Evolutionary conservation across 2,329 filamentous ascomycete genomes (phyloP), one percentile per base, ranked within the genome.

Genomic region (Septoria petroselini): DNA sequence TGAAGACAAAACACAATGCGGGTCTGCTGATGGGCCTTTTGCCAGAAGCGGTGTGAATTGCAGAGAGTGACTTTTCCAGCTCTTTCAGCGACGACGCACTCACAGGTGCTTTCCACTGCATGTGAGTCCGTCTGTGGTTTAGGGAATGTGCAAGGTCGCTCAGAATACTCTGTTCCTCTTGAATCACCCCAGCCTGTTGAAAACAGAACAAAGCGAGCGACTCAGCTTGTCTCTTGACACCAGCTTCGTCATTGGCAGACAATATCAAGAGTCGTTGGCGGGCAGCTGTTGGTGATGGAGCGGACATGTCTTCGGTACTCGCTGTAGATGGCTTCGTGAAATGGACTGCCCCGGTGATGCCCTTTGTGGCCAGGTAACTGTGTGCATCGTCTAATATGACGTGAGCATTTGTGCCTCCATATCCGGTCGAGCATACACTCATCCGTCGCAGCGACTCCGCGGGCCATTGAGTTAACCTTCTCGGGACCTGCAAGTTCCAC

Each of bases 401-500:
- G 30, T 51, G 48, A 6, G 42, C 48, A 27, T 46, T 64, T 9
- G 60, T 50, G 9, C 62, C 62, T 3, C 61, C 60, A 14, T 18
- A 18, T 2, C 62, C 62, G 19, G 63, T 63, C 8, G 49, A 57
- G 27, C 61, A 62, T 25, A 58, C 31, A 23, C 48, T 44, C 8
- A 41, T 38, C 23, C 52, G 48, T 33, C 40, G 25, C 7, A 31
- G n/a, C 12, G 15, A 14, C 7, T 31, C 18, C 3, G 8, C 25
- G 12, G 68, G 68, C 7, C 66, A 68, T n/a, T 63, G 65, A 7
- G 63, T 47, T 11, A 44, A 31, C 15, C 50, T 29, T 6, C 27
- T 45, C 9, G 48, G 48, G 18, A 60, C 57, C 7, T 48, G 11
- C 9, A 62, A 19, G 7, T 18, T 18, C 21, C 41, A 17, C 7